Evolutionary conservation across 1,284 basidiomycete species (phyloP), one percentile per base, ranked within the genome.

Genomic region (Irpex rosettiformis): DNA sequence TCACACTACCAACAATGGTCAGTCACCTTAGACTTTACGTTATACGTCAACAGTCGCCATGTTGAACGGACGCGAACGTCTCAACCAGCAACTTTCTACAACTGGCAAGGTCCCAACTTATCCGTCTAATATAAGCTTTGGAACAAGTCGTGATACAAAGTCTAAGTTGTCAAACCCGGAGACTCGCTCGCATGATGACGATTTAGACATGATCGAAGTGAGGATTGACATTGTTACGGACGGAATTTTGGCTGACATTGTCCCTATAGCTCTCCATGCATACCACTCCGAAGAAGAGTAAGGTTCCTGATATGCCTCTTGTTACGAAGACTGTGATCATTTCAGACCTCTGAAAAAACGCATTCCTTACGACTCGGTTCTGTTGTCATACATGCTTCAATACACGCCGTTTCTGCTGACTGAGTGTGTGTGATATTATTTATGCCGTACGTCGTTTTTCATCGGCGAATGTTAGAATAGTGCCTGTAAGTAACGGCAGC

Each of bases 261-360:
- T 29, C 1, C 33, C 25, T 4, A n/a, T n/a, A 28, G 25, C 37
- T 53, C 37, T 40, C 47, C 3, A 21, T 33, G 25, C 40, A 33
- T 22, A 25, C 21, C 33, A 24, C 10, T 18, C 13, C 24, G 16
- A 21, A 56, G 16, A n/a, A 21, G 6, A 18, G 22, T 24, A 51
- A 18, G 22, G 43, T 2, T 18, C 58, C 58, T 5, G 48, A 51
- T 11, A 58, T 61, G 60, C 60, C 60, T 25, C 54, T 54, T 1
- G 51, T 61, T 22, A 61, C 60, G 3, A 58, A 58, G 27, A 61
- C 60, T 21, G 60, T 61, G 8, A 30, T 58, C 56, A 58, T 61
- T 29, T 45, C 29, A 24, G 60, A 61, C 48, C 48, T 61, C 8
- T 61, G 55, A 55, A 10, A 13, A 24, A n/a, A n/a, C n/a, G n/a